Evolutionary conservation across 2,329 filamentous ascomycete species (phyloP), one percentile per base, ranked within the genome.

Genomic region (Venturia nashicola): DNA sequence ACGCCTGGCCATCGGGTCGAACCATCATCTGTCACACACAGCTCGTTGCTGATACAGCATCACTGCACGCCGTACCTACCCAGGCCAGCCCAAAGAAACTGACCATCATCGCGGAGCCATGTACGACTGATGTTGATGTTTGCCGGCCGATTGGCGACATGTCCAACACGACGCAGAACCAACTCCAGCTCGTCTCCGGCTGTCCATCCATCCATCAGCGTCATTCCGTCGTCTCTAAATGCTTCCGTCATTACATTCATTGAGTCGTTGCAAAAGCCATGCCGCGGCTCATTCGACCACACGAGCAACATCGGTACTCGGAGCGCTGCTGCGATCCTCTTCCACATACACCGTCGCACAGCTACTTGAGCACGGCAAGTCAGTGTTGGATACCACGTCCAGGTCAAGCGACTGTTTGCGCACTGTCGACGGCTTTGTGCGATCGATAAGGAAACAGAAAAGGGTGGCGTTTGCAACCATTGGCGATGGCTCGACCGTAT

Each of bases 381-480:
- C 55, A 23, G 20, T 18, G 20, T 16, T 9, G n/a, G 32, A 36
- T 36, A 36, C 51, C 32, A 16, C 27, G 32, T 18, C 27, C 32
- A n/a, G 20, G 14, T 27, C 51, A 36, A 57, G 16, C 32, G 32
- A 36, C 39, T 14, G 34, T 6, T 46, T 27, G 40, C 46, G 61
- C 39, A 64, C 55, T n/a, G 79, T 96, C 69, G 83, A 88, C 72
- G 93, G 92, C 66, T 93, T 88, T 77, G 82, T 97, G 64, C 85
- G 90, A 67, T 93, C 90, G 4, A 86, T 96, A 66, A 84, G 93
- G 67, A 89, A 90, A 73, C 91, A 95, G 79, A 96, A 97, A 74
- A 83, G 83, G 27, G 81, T 88, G 65, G 86, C 88, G 5, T 97
- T 99, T 76, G 87, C 92, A 62, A 84, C 91, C 65, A 80, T 97